These are phyloP conservation scores for Alternaria solani DNA, from an alignment of 2,329 filamentous ascomycete species.

Conservation along the genomic window DNA sequence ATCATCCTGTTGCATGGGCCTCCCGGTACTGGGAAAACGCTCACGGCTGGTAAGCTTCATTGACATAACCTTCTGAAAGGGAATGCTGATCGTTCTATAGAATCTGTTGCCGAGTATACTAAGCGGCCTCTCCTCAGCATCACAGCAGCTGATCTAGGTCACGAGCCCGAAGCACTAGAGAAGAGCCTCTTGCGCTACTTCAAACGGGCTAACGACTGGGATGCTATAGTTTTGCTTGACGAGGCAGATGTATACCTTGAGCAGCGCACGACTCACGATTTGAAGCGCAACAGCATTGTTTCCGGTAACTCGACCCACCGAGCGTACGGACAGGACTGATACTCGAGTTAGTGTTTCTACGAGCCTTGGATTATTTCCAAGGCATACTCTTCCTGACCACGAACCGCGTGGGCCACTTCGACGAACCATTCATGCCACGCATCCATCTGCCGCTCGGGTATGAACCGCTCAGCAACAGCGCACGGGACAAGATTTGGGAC, in stretches of 20 bases:
- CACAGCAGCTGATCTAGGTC: no score
- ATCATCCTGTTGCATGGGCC: no score
- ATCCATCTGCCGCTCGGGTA: slow-evolving; percentile 27
- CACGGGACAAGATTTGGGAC: background rate
- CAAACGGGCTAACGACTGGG: background rate
- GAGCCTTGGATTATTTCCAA: slow-evolving; percentile 40
- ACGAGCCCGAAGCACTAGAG: no score
- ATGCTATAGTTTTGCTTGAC: slow-evolving; percentile 59
- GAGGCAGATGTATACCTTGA: slow-evolving; percentile 70
- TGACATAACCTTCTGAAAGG: fast-evolving
- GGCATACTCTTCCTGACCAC: slow-evolving; percentile 45
- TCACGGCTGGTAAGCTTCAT: no score
- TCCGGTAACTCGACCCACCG: no score
- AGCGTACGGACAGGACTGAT: no score
- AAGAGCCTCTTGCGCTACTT: background rate
- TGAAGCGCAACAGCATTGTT: slow-evolving; percentile 39
- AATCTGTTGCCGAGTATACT: no score
- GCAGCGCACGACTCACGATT: slow-evolving; percentile 49
- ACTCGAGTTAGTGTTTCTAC: slow-evolving; percentile 45
- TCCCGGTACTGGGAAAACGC: no score
- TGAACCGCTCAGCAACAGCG: background rate
- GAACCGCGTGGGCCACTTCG: slow-evolving; percentile 41
- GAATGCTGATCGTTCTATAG: no score
- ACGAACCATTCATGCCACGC: slow-evolving; percentile 36
- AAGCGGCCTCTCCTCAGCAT: no score